Percentiles rank a stretch among this genome's conserved stretches.
These are phyloP conservation scores for Suillus clintonianus DNA, from an alignment of 768 basidiomycete genomes.

Conservation along the genomic window DNA sequence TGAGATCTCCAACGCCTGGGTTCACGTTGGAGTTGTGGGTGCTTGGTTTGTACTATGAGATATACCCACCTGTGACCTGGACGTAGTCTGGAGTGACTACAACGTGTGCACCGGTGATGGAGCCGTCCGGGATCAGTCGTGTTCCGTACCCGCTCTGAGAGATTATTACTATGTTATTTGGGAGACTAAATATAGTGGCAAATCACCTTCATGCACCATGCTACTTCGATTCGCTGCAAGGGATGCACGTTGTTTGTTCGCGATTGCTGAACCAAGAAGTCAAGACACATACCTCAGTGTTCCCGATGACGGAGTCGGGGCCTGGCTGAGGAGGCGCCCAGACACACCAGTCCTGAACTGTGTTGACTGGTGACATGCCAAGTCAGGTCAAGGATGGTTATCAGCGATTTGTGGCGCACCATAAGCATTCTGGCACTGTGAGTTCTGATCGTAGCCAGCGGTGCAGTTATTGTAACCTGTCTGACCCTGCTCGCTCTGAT, in stretches of 20 bases:
- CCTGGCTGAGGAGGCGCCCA: slow-evolving; percentile 54
- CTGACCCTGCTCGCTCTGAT: slow-evolving; percentile 58
- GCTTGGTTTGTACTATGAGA: slow-evolving; percentile 13
- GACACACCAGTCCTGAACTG: slow-evolving; percentile 56
- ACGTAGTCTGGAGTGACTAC: slow-evolving; percentile 75
- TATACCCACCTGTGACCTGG: slow-evolving; percentile 58
- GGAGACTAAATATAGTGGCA: background rate
- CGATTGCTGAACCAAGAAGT: slow-evolving; percentile 7
- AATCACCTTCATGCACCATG: slow-evolving; percentile 53
- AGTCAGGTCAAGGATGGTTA: background rate
- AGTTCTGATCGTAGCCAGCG: slow-evolving; percentile 51
- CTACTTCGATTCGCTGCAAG: slow-evolving; percentile 46
- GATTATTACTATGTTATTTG: background rate
- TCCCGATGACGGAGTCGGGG: slow-evolving; percentile 53
- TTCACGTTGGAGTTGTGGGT: slow-evolving; percentile 17
- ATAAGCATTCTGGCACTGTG: slow-evolving; percentile 68
- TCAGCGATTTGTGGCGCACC: slow-evolving; percentile 35
- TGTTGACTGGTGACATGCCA: slow-evolving; percentile 47
- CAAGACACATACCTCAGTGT: slow-evolving; percentile 54
- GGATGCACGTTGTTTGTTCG: slow-evolving; percentile 14
- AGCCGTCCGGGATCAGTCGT: slow-evolving; percentile 70
- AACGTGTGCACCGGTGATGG: slow-evolving; percentile 69
- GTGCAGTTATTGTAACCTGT: slow-evolving; percentile 69
- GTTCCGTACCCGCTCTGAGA: slow-evolving; percentile 57
- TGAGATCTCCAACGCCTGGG: slow-evolving; percentile 65